These are phyloP conservation scores for Carnegiea gigantea DNA, from an alignment of 179 eudicot species.

Conservation along the genomic window DNA sequence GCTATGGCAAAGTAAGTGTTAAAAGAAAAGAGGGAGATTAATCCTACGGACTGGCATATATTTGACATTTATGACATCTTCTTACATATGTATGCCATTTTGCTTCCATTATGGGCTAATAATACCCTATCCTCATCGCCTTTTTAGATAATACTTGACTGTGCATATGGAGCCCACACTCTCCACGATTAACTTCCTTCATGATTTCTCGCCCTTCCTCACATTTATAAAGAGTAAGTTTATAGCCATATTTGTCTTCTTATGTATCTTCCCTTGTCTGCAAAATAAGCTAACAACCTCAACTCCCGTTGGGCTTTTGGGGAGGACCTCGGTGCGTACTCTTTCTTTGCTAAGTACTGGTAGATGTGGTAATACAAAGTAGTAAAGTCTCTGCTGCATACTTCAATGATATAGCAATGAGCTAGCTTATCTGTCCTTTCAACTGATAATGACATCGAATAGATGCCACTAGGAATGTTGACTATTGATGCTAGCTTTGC, in stretches of 20 bases:
- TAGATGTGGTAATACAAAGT: not conserved
- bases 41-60: not conserved
- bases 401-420: not conserved
- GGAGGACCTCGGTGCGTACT: not conserved
- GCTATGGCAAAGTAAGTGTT: constrained; percentile 9
- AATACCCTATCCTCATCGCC: not conserved
- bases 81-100: constrained; percentile 1
- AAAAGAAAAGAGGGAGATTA: not conserved
- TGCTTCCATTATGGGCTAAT: not conserved
- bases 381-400: rapidly evolving
- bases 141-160: too few relatives aligned
- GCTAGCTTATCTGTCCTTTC: not conserved
- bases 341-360: not conserved
- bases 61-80: not conserved
- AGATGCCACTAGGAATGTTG: not conserved
- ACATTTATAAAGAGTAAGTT: not conserved
- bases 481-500: not conserved
- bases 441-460: not conserved
- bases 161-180: not conserved
- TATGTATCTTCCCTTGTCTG: not conserved
- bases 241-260: not conserved
- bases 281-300: not conserved
- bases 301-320: not conserved
- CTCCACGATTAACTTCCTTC: not conserved
- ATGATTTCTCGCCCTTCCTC: not conserved